Evolutionary conservation across 2,329 filamentous ascomycete genomes (phyloP), one percentile per base, ranked within the genome.

Genomic region (Verticillium isaacii): DNA sequence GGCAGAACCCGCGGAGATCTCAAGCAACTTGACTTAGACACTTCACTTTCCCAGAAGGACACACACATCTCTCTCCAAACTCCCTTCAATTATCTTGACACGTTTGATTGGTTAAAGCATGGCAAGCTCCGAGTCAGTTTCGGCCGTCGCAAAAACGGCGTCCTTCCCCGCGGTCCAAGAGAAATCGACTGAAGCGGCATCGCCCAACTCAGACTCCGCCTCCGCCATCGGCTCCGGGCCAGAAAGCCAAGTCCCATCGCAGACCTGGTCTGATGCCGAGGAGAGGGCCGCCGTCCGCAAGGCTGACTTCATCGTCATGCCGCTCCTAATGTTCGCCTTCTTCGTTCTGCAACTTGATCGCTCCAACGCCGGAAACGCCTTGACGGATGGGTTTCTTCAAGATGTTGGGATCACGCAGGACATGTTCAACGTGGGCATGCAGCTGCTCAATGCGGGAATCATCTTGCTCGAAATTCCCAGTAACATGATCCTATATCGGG

Each of bases 321-420:
- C 78, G 1, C 69, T 82, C 1, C 71, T 83, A 5, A 73, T 78
- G 19, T 68, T 82, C 0, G 77, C 76, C 2, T 76, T 82, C 23
- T 75, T 80, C 5, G 76, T 76, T 9, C 74, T 82, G 59, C 79
- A 72, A 37, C 63, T 72, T n/a, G 70, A 73, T 52, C 63, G 69
- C 6, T 67, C 66, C 19, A 72, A 73, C 58, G 32, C 32, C 32
- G 32, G 55, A 12, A 57, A 57, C 9, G 55, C 55, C 17, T 23
- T 57, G 32, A 57, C 55, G 17, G 72, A 73, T 78, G 79, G 60
- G 73, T 36, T 57, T 17, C 55, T 57, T 15, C 8, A 36, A 5
- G 32, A 57, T 23, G 6, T 36, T 23, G 55, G 55, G 17, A 57
- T 39, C 32, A 57, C 52, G 32, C 36, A 58, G 11, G 65, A 69